A percentile compares a stretch with the other conserved stretches of the same genome.
Evolutionary conservation across 2,329 filamentous ascomycete species (phyloP).

Genomic region (Pseudocercospora ulei): DNA sequence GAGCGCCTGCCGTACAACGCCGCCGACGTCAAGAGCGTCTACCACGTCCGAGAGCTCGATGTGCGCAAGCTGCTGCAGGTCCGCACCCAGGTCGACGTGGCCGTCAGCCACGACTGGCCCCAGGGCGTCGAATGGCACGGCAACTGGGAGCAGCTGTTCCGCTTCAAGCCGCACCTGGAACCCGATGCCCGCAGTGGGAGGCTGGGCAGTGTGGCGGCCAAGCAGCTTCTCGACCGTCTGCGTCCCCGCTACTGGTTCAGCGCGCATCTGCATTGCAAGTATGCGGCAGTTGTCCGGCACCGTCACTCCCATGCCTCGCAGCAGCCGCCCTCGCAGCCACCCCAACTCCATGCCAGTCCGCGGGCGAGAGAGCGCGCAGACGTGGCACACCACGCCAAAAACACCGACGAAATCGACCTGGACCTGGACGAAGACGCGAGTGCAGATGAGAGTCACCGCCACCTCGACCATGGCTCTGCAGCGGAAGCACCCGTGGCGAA

Average conservation of each 20-base stretch:
- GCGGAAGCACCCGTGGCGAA: conserved; percentile 7
- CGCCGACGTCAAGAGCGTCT: conserved; percentile 69
- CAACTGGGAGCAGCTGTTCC: conserved; percentile 58
- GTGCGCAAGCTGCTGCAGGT: conserved; percentile 79
- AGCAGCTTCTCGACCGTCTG: conserved; percentile 68
- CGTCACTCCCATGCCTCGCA: conserved; percentile 20
- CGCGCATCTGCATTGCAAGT: conserved; percentile 87
- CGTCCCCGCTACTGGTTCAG: conserved; percentile 79
- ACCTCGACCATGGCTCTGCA: conserved; percentile 25
- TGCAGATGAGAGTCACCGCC: conserved; percentile 39
- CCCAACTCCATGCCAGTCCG: too few species aligned
- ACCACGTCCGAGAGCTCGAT: conserved; percentile 83
- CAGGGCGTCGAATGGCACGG: conserved; percentile 70
- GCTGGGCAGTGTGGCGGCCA: conserved; percentile 71
- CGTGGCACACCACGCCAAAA: conserved; percentile 31
- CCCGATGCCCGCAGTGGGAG: conserved; percentile 64
- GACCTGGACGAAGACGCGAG: conserved; percentile 39
- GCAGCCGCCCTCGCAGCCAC: conserved; percentile 25
- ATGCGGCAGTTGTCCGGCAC: conserved; percentile 53
- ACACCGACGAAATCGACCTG: conserved; percentile 57
- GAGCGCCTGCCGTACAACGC: conserved; percentile 77
- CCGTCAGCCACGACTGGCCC: conserved; percentile 94
- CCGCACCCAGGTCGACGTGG: conserved; percentile 79
- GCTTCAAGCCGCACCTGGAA: conserved; percentile 62
- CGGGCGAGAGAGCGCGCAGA: too few species aligned